Base-by-base conservation (phyloP, 2,329 filamentous ascomycete genomes). In the Polychaeton citri region DNA sequence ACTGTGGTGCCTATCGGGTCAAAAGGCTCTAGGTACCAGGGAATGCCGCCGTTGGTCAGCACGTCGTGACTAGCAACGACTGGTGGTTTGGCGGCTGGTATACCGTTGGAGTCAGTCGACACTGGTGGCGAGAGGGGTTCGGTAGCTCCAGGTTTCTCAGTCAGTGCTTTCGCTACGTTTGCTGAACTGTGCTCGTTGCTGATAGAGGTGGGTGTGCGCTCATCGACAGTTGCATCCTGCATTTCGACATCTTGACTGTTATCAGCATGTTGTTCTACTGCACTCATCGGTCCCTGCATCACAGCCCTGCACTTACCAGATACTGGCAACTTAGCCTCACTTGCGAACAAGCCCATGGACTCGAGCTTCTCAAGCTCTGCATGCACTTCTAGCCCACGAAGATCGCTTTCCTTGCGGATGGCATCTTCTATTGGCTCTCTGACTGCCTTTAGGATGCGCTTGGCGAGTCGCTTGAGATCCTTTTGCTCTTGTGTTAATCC, bases 21-120 rank as follows among this genome's bases (percentile, higher is more conserved):
- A 53, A 92, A 92, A 6, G 74, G 71, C 51, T 82, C 74, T 40
- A 94, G 72, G 57, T 93, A 94, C 85, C 86, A 95, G 6, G 84
- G 76, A 9, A 93, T 67, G 21, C 88, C 88, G 39, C 88, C 88
- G 33, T 79, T 69, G 2, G 71, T 71, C 35, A 55, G 50, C 21
- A 53, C 43, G 35, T 58, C 49, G 16, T 49, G 41, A 21, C 21
- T 36, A 21, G 10, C 20, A 30, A 12, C 12, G 33, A 19, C 21
- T 32, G 8, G 19, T 37, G 16, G 9, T 55, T 61, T 40, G 60
- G 55, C 42, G 58, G 60, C 34, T 55, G 61, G 26, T 28, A 28
- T 28, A 10, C 24, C 24, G 15, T 28, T 28, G 12, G 24, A 28
- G 58, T 68, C 30, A 50, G 55, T 39, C 50, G 49, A 60, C 36